Percentiles rank a stretch among this genome's conserved stretches.
These are phyloP conservation scores for Penicillium canariense DNA, from an alignment of 495 filamentous ascomycete genomes.

Conservation along the genomic window DNA sequence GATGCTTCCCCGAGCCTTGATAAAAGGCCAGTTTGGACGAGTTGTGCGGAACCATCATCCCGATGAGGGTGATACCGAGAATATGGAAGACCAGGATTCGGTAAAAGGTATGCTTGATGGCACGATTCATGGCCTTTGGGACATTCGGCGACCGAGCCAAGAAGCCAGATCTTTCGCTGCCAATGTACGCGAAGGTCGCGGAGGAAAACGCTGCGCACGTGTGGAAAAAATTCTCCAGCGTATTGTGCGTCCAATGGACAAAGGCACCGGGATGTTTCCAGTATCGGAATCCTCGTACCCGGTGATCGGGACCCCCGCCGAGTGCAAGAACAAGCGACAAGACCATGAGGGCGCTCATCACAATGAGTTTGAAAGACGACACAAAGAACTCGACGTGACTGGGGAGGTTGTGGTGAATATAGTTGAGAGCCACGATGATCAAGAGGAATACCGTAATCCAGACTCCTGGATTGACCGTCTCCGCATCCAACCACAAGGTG, in stretches of 20 bases:
- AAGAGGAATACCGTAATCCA: slow-evolving; percentile 70
- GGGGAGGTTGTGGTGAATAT: slow-evolving; percentile 48
- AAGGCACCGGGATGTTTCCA: slow-evolving; percentile 53
- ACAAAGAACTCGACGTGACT: slow-evolving; percentile 54
- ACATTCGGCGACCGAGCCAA: slow-evolving; percentile 68
- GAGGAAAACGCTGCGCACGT: slow-evolving; percentile 73
- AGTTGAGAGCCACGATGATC: slow-evolving; percentile 60
- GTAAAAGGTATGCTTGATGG: slow-evolving; percentile 75
- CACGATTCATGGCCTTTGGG: slow-evolving; percentile 65
- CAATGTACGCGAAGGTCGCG: slow-evolving; percentile 77
- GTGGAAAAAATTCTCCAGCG: slow-evolving; percentile 52
- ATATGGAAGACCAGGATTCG: slow-evolving; percentile 79
- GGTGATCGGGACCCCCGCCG: slow-evolving; percentile 68
- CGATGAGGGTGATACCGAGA: slow-evolving; percentile 46
- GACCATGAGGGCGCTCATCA: slow-evolving; percentile 65
- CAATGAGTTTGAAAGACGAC: slow-evolving; percentile 61
- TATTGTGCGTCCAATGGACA: slow-evolving; percentile 11
- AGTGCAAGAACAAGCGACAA: slow-evolving; percentile 61
- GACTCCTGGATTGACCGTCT: slow-evolving; percentile 64
- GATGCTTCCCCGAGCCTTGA: slow-evolving; percentile 21
- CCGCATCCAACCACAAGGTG: slow-evolving; percentile 62
- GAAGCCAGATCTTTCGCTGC: slow-evolving; percentile 76
- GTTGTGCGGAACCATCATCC: slow-evolving; percentile 56
- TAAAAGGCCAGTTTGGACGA: slow-evolving; percentile 40
- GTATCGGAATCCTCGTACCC: slow-evolving; percentile 67